Conservation (phyloP, 2,329 filamentous ascomycete genomes). For the Colletotrichum ledebouriae region DNA sequence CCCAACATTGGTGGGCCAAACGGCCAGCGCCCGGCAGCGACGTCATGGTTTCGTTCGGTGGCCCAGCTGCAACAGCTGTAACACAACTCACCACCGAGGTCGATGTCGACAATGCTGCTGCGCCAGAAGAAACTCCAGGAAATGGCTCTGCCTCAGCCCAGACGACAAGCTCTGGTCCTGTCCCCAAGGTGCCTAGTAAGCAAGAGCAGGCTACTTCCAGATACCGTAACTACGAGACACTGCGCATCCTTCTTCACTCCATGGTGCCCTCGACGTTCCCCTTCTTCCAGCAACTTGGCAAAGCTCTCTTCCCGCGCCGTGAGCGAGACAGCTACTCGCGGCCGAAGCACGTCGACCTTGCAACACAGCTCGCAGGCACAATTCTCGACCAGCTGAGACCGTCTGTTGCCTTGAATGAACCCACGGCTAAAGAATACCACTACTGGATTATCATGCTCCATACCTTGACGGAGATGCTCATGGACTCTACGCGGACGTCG, state of each 20-base stretch:
- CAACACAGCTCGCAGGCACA: slow-evolving; percentile 77
- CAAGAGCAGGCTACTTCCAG: slow-evolving; percentile 59
- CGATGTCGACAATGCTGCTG: slow-evolving; percentile 49
- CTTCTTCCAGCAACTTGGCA: slow-evolving; percentile 88
- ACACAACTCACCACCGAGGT: slow-evolving; percentile 40
- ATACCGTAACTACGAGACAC: slow-evolving; percentile 81
- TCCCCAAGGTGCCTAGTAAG: slow-evolving; percentile 57
- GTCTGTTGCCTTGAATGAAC: slow-evolving; percentile 57
- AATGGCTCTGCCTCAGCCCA: slow-evolving; percentile 47
- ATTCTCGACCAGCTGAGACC: slow-evolving; percentile 75
- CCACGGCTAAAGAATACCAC: slow-evolving; percentile 75
- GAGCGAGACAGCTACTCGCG: slow-evolving; percentile 73
- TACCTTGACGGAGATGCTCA: slow-evolving; percentile 81
- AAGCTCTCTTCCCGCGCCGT: slow-evolving; percentile 81
- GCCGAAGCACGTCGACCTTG: slow-evolving; percentile 67
- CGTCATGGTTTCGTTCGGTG: slow-evolving; percentile 24
- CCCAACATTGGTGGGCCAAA: slow-evolving; percentile 70
- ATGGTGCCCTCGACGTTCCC: slow-evolving; percentile 85
- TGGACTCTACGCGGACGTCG: slow-evolving; percentile 69
- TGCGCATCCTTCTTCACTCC: slow-evolving; percentile 82
- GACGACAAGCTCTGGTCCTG: slow-evolving; percentile 38
- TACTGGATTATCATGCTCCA: slow-evolving; percentile 88
- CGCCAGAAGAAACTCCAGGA: slow-evolving; percentile 51
- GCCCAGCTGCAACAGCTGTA: neutral
- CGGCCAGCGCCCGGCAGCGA: slow-evolving; percentile 38